These are phyloP conservation scores for Wickerhamomyces bovis DNA, from an alignment of 805 yeast genomes.

Conservation along the genomic window DNA sequence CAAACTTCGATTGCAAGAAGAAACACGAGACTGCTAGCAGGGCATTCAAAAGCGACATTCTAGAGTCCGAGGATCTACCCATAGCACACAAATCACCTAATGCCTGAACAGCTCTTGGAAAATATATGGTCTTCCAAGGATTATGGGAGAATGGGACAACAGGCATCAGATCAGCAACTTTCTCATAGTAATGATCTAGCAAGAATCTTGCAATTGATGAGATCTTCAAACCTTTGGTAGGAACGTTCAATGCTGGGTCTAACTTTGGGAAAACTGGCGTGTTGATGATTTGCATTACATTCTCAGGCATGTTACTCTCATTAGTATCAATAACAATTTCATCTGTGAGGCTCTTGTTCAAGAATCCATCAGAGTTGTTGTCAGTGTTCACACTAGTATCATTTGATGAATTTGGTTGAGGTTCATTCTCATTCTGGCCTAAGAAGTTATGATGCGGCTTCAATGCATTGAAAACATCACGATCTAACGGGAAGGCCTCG, in stretches of 20 bases:
- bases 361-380: not conserved
- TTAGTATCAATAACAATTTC: slow-evolving; percentile 16
- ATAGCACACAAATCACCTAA: slow-evolving; percentile 72
- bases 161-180: slow-evolving; percentile 76
- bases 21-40: slow-evolving; percentile 77
- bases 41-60: slow-evolving; percentile 74
- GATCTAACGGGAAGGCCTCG: slow-evolving; percentile 16
- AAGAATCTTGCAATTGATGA: slow-evolving; percentile 69
- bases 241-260: slow-evolving; percentile 32
- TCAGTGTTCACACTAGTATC: not conserved
- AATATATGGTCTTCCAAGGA: slow-evolving; percentile 85
- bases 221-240: slow-evolving; percentile 55
- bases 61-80: slow-evolving; percentile 70
- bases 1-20: slow-evolving; percentile 67
- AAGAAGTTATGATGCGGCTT: slow-evolving; percentile 13
- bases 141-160: slow-evolving; percentile 66
- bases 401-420: not conserved
- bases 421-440: not conserved
- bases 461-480: slow-evolving; percentile 23
- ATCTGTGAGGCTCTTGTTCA: not conserved
- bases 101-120: slow-evolving; percentile 77
- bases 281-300: slow-evolving; percentile 38
- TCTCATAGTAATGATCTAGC: slow-evolving; percentile 62
- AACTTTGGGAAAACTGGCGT: slow-evolving; percentile 28
- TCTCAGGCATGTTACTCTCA: slow-evolving; percentile 42